Evolutionary conservation across 176 grass and related monocot species (phyloP).

Genomic region (Carex kokanica): DNA sequence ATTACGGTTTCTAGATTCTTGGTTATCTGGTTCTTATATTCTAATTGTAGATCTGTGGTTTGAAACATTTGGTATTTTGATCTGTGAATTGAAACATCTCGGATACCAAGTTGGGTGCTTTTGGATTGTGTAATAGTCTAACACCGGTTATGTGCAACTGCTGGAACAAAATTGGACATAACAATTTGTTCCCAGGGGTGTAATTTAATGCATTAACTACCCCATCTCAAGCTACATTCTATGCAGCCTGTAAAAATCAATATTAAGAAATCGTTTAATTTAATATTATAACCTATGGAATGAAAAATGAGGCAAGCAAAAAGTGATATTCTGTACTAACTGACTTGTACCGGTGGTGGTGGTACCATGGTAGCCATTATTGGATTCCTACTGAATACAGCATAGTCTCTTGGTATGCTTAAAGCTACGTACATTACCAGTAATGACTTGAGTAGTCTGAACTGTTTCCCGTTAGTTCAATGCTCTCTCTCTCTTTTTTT

Average conservation of each 20-base stretch:
- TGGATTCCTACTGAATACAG: background rate
- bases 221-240: background rate
- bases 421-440: background rate
- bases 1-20: background rate
- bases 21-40: background rate
- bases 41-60: background rate
- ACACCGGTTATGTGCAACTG: background rate
- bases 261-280: background rate
- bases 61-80: background rate
- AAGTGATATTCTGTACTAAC: background rate
- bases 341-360: background rate
- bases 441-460: background rate
- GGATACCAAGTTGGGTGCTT: background rate
- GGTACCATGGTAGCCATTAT: background rate
- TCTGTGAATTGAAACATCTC: background rate
- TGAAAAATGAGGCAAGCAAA: background rate
- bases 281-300: background rate
- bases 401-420: background rate
- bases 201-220: background rate
- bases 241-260: background rate
- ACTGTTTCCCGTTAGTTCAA: conserved; percentile 12
- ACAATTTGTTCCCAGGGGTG: background rate
- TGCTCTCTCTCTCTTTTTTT: too few species aligned
- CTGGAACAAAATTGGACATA: background rate
- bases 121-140: background rate